These are phyloP conservation scores for Cladosporium sp. DNA, from an alignment of 2,329 filamentous ascomycete species.

Conservation along the genomic window DNA sequence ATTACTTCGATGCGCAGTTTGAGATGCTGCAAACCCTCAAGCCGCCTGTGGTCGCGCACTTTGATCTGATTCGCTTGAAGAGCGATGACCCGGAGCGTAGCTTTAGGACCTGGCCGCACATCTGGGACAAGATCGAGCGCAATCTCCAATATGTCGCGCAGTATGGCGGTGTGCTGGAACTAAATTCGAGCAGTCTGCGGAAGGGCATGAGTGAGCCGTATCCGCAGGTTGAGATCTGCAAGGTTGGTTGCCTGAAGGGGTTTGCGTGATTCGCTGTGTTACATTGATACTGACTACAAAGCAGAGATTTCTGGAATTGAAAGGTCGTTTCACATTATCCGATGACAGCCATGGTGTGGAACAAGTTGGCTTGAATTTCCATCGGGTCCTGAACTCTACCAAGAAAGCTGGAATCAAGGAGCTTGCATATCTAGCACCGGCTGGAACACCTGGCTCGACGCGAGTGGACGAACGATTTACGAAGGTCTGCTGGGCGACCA, in stretches of 20 bases:
- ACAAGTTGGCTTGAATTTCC: constrained; percentile 85
- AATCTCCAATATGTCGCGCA: constrained; percentile 68
- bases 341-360: constrained; percentile 90
- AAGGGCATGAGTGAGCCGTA: constrained; percentile 93
- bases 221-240: constrained; percentile 72
- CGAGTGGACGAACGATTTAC: background rate
- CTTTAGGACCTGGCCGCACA: constrained; percentile 35
- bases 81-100: constrained; percentile 64
- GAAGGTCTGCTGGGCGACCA: background rate
- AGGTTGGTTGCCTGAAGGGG: constrained; percentile 48
- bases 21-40: constrained; percentile 70
- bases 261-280: background rate
- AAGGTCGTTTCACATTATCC: constrained; percentile 82
- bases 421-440: constrained; percentile 4
- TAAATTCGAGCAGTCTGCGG: constrained; percentile 81
- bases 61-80: constrained; percentile 83
- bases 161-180: constrained; percentile 81
- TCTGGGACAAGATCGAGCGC: constrained; percentile 70
- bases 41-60: constrained; percentile 84
- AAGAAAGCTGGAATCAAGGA: constrained; percentile 57
- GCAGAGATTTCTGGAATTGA: constrained; percentile 66
- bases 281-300: constrained; percentile 1
- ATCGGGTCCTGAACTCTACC: constrained; percentile 65
- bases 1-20: constrained; percentile 85
- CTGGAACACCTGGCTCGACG: background rate